Base-by-base conservation (phyloP, 306 rosid genomes). In the Vigna unguiculata region DNA sequence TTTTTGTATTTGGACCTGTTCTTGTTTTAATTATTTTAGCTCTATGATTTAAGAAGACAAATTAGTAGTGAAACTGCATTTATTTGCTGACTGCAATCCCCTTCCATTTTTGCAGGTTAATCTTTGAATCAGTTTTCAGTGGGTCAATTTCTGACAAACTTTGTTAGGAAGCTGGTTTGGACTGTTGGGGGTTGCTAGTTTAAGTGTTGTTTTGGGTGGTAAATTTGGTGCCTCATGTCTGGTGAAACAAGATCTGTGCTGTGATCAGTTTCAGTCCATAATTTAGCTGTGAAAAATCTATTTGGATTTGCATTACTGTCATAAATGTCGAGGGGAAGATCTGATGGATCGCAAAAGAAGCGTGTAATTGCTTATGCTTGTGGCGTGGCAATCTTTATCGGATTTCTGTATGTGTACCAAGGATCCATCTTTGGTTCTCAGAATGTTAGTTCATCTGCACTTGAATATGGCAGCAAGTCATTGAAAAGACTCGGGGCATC, bases 301-400 rank as follows among this genome's bases (percentile, higher is more conserved):
- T 79, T 74, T 46, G 10, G 55, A 52, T 69, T 68, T 52, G 25
- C 17, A 32, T 69, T 43, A 36, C 52, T 53, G 75, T 70, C 46
- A 83, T 79, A 79, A 75, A 83, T 83, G 84, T 75, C 81, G 60
- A 83, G 87, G 81, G 87, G 81, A 43, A 83, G 84, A 75, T 63
- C 84, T 47, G 87, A 83, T 63, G 87, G 66, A 70, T 75, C 81
- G n/a, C 81, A 55, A 57, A 83, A 83, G 84, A 79, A 79, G 87
- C 84, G 65, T 48, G 46, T 83, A 75, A 24, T 83, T 74, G 87
- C 87, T 79, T 79, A 81, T 13, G 6, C 79, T 55, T 79, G 81
- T 79, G 75, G 17, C 4, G 81, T 70, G 75, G 75, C 68, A 11
- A 13, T 75, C 15, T 79, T 79, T 63, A 12, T 83, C 70, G 87